Percentiles rank a stretch among this genome's conserved stretches.
Evolutionary conservation across 768 basidiomycete genomes (phyloP).

Genomic region (Lactarius tabidus): DNA sequence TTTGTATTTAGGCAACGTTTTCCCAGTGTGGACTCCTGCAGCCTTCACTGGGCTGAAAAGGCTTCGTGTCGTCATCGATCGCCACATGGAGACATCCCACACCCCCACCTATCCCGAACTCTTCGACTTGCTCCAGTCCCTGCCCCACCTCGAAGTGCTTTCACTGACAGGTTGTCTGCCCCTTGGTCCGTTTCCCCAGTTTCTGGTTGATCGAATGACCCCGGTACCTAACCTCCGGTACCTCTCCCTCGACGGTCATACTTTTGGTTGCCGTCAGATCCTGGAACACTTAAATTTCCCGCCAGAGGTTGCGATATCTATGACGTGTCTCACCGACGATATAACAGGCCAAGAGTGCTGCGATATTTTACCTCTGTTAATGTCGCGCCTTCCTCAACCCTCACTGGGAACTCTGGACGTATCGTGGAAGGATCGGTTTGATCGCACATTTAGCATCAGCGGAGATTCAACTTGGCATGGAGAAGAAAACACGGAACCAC

Average conservation of each 20-base stretch:
- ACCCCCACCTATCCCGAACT: slow-evolving; percentile 12
- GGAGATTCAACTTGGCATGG: slow-evolving; percentile 12
- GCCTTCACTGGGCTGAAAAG: slow-evolving; percentile 6
- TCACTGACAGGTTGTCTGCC: slow-evolving; percentile 8
- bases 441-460: slow-evolving; percentile 7
- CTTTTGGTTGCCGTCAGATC: slow-evolving; percentile 8
- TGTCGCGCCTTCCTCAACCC: slow-evolving; percentile 16
- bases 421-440: slow-evolving; percentile 15
- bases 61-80: not conserved
- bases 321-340: slow-evolving; percentile 15
- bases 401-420: slow-evolving; percentile 18
- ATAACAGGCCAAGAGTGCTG: slow-evolving; percentile 14
- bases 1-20: slow-evolving; percentile 1
- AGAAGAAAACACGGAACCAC: not conserved
- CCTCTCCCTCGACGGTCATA: slow-evolving; percentile 6
- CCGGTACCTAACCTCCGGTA: slow-evolving; percentile 5
- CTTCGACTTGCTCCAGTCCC: slow-evolving; percentile 7
- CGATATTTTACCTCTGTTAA: slow-evolving; percentile 11
- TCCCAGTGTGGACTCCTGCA: slow-evolving; percentile 4
- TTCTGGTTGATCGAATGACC: not conserved
- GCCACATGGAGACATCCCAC: not conserved
- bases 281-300: slow-evolving; percentile 10
- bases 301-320: not conserved
- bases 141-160: slow-evolving; percentile 12
- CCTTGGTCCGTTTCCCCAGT: not conserved